Evolutionary conservation across 2,329 filamentous ascomycete genomes (phyloP), one percentile per base, ranked within the genome.

Genomic region (Colletotrichum sp.): DNA sequence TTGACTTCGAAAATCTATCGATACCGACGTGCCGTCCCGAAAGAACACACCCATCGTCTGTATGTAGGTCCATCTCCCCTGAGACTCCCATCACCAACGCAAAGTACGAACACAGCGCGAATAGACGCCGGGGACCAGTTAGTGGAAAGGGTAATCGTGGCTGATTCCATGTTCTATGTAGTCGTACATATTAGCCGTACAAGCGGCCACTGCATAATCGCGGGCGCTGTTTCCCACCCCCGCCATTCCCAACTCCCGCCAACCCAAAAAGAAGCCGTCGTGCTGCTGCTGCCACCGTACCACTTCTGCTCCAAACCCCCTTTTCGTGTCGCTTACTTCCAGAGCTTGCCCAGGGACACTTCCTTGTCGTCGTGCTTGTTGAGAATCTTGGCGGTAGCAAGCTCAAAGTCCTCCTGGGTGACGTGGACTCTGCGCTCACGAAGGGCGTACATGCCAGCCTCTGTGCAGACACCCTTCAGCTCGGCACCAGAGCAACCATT

Each of bases 341-440:
- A 98, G 82, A 98, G 89, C 88, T 98, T 98, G 83, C 94, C 94
- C 81, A 98, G 89, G 82, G 94, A 96, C 80, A 96, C 94, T 85
- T 98, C 96, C 91, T 98, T 98, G 86, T 99, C 97, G 82, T 98
- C 97, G 85, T 98, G 97, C 91, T 98, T 98, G 92, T 99, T 98
- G 84, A 99, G 91, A 76, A 99, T 96, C 94, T 99, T 99, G 84
- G 97, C 97, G 8, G 97, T 99, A 38, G 97, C 97, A 77, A 99
- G 90, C 85, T 99, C 97, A 84, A 99, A 99, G 86, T 99, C 97
- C 87, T 99, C 97, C 85, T 99, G 97, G 48, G 97, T 99, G 79
- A 99, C 97, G 85, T 99, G 97, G 74, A 99, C 96, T 86, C 97
- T 93, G 83, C 97, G 91, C 88, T 99, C 97, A 80, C 97, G 93